phyloP scores from a whole-genome alignment of 2,329 filamentous ascomycete species.

The Penicillium oxalicum region DNA sequence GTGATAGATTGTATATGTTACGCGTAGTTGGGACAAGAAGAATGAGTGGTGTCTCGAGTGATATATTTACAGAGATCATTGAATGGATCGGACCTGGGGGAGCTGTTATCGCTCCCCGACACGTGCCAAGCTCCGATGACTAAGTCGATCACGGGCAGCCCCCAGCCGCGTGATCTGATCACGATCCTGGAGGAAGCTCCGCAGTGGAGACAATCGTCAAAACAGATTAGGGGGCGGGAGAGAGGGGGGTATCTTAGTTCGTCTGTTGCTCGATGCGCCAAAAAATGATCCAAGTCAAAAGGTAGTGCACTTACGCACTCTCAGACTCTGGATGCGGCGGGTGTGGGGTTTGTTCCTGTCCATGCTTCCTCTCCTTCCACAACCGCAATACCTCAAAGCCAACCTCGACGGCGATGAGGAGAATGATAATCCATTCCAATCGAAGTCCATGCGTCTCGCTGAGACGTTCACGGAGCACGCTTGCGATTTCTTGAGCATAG shows the following conservation, averaged over 20 bases:
- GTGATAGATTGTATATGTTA: not conserved
- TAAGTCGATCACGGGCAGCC: slow-evolving; percentile 15
- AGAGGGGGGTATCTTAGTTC: slow-evolving; percentile 5
- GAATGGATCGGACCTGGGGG: slow-evolving; percentile 3
- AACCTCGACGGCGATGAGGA: slow-evolving; percentile 88
- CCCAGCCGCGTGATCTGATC: slow-evolving; percentile 3
- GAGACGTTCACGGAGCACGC: slow-evolving; percentile 76
- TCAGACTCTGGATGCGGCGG: slow-evolving; percentile 4
- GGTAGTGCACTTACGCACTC: not conserved
- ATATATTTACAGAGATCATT: not conserved
- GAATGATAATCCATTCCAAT: slow-evolving; percentile 93
- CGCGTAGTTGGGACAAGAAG: not conserved
- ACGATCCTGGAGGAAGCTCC: slow-evolving; percentile 1
- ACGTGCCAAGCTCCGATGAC: slow-evolving; percentile 8
- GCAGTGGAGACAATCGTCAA: slow-evolving; percentile 1
- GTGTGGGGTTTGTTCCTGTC: slow-evolving; percentile 24
- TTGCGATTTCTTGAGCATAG: slow-evolving; percentile 92
- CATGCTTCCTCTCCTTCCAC: slow-evolving; percentile 54
- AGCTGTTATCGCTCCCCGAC: slow-evolving; percentile 5
- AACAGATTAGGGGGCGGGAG: slow-evolving; percentile 7
- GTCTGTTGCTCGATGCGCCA: not conserved
- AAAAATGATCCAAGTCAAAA: not conserved
- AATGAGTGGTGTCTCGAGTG: not conserved
- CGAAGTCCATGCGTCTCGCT: slow-evolving; percentile 85
- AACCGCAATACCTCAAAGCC: slow-evolving; percentile 74